Percentiles rank a stretch among this genome's conserved stretches.
These are phyloP conservation scores for Hyphopichia homilentoma DNA, from an alignment of 805 yeast genomes.

Conservation along the genomic window DNA sequence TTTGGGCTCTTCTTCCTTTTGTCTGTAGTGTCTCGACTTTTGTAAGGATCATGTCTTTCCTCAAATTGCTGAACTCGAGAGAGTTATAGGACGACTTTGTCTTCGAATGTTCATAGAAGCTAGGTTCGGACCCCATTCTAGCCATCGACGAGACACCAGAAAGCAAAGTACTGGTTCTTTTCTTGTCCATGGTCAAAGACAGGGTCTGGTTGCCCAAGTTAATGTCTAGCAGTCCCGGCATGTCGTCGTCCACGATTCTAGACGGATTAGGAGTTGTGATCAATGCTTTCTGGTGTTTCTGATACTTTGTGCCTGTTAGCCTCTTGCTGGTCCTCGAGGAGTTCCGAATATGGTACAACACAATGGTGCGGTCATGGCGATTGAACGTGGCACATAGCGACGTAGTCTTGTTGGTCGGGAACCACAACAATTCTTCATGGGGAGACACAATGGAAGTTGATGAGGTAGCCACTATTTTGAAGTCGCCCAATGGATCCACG, in stretches of 20 bases:
- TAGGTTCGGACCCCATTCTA: conserved; percentile 39
- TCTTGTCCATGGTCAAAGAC: conserved; percentile 40
- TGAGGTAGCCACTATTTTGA: conserved; percentile 68
- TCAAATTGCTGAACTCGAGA: conserved; percentile 32
- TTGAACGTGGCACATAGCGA: conserved; percentile 57
- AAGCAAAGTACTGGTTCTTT: conserved; percentile 38
- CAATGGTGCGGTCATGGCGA: conserved; percentile 40
- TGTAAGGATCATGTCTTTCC: conserved; percentile 71
- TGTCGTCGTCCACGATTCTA: conserved; percentile 41
- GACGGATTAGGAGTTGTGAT: conserved; percentile 41
- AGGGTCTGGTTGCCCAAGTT: conserved; percentile 15
- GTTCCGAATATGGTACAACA: conserved; percentile 53
- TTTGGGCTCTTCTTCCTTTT: conserved; percentile 22
- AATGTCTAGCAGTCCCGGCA: conserved; percentile 5
- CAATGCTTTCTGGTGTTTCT: conserved; percentile 24
- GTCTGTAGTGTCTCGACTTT: conserved; percentile 45
- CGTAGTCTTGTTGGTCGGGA: conserved; percentile 42
- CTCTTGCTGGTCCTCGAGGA: conserved; percentile 18
- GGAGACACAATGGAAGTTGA: conserved; percentile 62
- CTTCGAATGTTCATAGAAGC: conserved; percentile 22
- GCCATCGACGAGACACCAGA: conserved; percentile 44
- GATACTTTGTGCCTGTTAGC: conserved; percentile 9
- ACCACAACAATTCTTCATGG: conserved; percentile 52
- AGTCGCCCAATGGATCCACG: conserved; percentile 70
- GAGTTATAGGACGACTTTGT: conserved; percentile 8